Conservation (phyloP, 2,329 filamentous ascomycete species). For the Calonectria fujianensis region DNA sequence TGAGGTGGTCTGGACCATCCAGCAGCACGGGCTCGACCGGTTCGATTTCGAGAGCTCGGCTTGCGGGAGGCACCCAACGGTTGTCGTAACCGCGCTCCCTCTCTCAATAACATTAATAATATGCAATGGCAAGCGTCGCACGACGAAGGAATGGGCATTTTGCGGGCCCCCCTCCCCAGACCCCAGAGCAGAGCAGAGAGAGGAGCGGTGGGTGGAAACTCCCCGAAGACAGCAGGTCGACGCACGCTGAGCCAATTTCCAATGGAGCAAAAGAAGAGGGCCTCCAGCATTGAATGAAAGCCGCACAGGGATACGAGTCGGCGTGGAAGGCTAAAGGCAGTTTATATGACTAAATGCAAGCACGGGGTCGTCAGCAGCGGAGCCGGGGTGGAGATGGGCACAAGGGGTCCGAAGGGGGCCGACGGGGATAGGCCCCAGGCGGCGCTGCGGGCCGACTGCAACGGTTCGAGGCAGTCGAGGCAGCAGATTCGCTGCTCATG, state of each 20-base stretch:
- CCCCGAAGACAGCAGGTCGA: slow-evolving; percentile 18
- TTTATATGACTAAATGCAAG: slow-evolving; percentile 43
- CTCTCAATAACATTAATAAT: slow-evolving; percentile 3
- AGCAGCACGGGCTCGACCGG: neutral
- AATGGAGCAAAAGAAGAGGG: neutral
- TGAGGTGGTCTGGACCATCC: neutral
- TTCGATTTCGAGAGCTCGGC: neutral
- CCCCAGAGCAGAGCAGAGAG: too few species aligned
- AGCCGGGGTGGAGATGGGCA: slow-evolving; percentile 32
- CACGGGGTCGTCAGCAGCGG: slow-evolving; percentile 36
- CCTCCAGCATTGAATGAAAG: slow-evolving; percentile 15
- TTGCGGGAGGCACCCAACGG: neutral
- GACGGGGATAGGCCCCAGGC: slow-evolving; percentile 26
- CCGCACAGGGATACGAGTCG: slow-evolving; percentile 33
- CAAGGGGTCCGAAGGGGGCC: too few species aligned
- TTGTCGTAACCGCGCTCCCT: neutral
- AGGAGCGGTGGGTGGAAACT: neutral
- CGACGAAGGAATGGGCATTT: neutral
- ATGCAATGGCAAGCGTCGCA: slow-evolving; percentile 10
- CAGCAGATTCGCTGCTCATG: slow-evolving; percentile 24
- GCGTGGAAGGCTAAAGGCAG: slow-evolving; percentile 30
- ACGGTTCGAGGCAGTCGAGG: slow-evolving; percentile 17
- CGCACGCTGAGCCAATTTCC: slow-evolving; percentile 29
- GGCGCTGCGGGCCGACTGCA: slow-evolving; percentile 33
- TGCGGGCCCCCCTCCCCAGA: neutral